Base-by-base conservation (phyloP, 768 basidiomycete species). In the Psilocybe cubensis region DNA sequence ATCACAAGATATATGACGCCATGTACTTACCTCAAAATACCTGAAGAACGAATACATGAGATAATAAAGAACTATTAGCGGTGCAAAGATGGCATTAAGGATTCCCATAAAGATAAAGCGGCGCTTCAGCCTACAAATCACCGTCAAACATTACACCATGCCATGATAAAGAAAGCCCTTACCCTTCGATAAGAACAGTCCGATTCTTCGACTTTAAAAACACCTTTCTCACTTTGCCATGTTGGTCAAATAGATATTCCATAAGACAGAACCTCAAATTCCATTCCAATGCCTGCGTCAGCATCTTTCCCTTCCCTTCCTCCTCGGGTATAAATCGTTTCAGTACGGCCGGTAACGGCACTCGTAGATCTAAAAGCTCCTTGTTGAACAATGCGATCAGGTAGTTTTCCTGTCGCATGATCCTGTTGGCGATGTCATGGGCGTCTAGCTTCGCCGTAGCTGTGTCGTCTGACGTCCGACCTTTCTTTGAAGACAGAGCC, bases 11-110 rank as follows among this genome's bases (percentile, higher is more conserved):
- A n/a, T 17, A 35, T 28, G 21, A 29, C 29, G 38, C 52, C n/a
- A 27, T 38, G 52, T 20, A 71, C 86, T 50, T 46, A 94, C 97
- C 81, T 99, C 97, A 60, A 99, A 99, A 71, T 99, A 99, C 3
- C 96, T 91, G 81, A 99, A 99, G 82, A 99, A 99, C 0, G 95
- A 98, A 70, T 97, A 99, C 87, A 98, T 92, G 38, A 98, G 74
- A 41, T 98, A 84, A 72, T 99, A 99, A 17, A 96, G 76, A 28
- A 98, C 92, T 66, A 99, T 98, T 75, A 98, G 96, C 0, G 97
- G 97, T 1, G 92, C 93, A 63, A 98, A 96, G 9, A 95, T 85
- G 2, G 93, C 95, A 64, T 99, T 99, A 54, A 99, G 70, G 52
- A 97, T 86, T 11, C 94, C 97, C 92, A 98, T 96, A 71, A 99